phyloP scores from a whole-genome alignment of 768 basidiomycete genomes.

The Tylopilus balloui region DNA sequence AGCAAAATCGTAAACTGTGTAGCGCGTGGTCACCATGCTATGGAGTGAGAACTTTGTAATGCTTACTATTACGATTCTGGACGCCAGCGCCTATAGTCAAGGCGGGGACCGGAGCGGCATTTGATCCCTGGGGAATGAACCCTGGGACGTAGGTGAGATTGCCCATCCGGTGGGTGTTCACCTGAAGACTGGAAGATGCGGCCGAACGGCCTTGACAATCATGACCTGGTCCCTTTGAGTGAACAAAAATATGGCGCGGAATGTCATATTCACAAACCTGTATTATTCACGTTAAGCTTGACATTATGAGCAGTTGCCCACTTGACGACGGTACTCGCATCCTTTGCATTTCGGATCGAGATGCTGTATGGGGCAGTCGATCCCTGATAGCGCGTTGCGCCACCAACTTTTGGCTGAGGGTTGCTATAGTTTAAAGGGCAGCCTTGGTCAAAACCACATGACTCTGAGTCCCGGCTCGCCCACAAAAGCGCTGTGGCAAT shows the following conservation, averaged over 20 bases:
- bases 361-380: constrained; percentile 18
- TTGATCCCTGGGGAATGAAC: constrained; percentile 19
- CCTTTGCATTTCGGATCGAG: constrained; percentile 13
- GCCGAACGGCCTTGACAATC: constrained; percentile 22
- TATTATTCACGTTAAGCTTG: no score
- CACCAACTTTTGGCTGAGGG: constrained; percentile 18
- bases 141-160: constrained; percentile 11
- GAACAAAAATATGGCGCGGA: no score
- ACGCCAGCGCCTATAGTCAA: constrained; percentile 19
- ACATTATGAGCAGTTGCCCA: constrained; percentile 19
- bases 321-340: constrained; percentile 17
- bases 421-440: constrained; percentile 17
- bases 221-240: constrained; percentile 12
- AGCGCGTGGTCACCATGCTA: not conserved
- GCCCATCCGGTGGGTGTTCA: constrained; percentile 17
- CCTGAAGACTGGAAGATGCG: constrained; percentile 22
- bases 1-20: constrained; percentile 20
- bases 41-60: not conserved
- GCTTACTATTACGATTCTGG: constrained; percentile 13
- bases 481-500: constrained; percentile 16
- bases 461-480: constrained; percentile 24
- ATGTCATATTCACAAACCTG: no score
- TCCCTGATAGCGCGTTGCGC: constrained; percentile 16
- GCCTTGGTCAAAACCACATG: constrained; percentile 13
- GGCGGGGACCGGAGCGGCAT: constrained; percentile 13